Base-by-base conservation (phyloP, 768 basidiomycete species). In the Lactarius deliciosus region DNA sequence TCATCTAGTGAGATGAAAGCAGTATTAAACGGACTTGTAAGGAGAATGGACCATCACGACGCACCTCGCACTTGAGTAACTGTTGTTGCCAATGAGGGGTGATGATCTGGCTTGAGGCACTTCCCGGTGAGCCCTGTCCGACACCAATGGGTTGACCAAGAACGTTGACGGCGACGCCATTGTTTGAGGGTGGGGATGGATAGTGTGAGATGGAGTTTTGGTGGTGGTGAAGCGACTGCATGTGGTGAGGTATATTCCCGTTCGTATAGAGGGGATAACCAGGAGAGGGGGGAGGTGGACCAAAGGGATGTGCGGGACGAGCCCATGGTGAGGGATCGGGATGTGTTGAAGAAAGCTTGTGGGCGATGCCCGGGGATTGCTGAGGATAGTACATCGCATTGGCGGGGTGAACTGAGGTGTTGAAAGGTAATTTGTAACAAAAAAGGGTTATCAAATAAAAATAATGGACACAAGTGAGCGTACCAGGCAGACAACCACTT, bases 21-120 rank as follows among this genome's bases (percentile, higher is more conserved):
- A 32, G 32, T 9, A 34, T 34, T 34, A 47, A 18, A 45, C 32
- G 20, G 55, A 34, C 25, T 62, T 25, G 43, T 41, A 60, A 43
- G 22, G 40, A 54, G 43, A 67, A 64, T 64, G 65, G 45, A 59
- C 20, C 53, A 68, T 50, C 58, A 66, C 56, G 62, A 85, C 90
- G 73, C 76, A 94, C 95, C 81, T 96, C 94, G 75, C 87, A 95
- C 76, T 94, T 93, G 74, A 95, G 81, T 70, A 97, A 78, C 80
- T 97, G 95, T 74, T 95, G 88, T 74, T 96, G 93, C 95, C 95
- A 97, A 68, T 94, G 92, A 2, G 86, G 85, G 22, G 86, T 87
- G 72, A 93, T 86, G 71, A 89, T 83, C 77, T 87, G 88, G 61
- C 83, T 82, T 15, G 76, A 75, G 36, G 77, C 77, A 25, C 68